phyloP scores from a whole-genome alignment of 257 asterid species.

The Avicennia marina region DNA sequence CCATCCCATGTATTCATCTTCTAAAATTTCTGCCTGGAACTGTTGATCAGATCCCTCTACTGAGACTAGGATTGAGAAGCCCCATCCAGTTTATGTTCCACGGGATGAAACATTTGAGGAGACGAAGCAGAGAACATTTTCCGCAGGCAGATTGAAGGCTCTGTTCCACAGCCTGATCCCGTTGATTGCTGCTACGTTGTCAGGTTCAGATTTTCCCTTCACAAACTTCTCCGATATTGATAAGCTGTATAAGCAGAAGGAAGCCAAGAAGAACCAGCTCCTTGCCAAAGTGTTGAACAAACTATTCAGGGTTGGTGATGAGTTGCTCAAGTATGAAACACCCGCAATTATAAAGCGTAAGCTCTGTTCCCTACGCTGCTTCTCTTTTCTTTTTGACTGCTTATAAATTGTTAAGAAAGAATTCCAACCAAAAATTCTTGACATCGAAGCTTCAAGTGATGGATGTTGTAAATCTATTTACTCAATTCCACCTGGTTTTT shows the following conservation, averaged over 20 bases:
- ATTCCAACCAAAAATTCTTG: neutral
- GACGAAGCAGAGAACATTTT: constrained; percentile 66
- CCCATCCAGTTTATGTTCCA: constrained; percentile 82
- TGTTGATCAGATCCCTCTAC: constrained; percentile 43
- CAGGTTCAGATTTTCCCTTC: constrained; percentile 77
- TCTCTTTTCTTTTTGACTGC: no score
- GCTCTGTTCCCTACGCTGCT: constrained; percentile 11
- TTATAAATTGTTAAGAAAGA: no score
- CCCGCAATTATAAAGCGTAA: constrained; percentile 75
- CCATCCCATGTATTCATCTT: no score
- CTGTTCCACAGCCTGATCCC: constrained; percentile 81
- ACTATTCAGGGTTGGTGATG: constrained; percentile 55
- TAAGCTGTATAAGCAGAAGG: constrained; percentile 44
- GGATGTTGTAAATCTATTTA: neutral
- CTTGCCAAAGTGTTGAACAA: constrained; percentile 30
- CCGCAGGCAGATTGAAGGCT: constrained; percentile 84
- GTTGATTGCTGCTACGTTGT: constrained; percentile 50
- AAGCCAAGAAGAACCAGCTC: constrained; percentile 17
- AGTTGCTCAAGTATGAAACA: constrained; percentile 67
- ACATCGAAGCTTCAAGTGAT: neutral
- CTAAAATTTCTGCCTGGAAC: neutral
- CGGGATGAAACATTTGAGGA: constrained; percentile 91
- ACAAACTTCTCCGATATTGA: constrained; percentile 73
- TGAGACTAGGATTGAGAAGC: constrained; percentile 79
- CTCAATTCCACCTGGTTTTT: neutral